Base-by-base conservation (phyloP, 768 basidiomycete genomes). In the Phylloporus sp. region DNA sequence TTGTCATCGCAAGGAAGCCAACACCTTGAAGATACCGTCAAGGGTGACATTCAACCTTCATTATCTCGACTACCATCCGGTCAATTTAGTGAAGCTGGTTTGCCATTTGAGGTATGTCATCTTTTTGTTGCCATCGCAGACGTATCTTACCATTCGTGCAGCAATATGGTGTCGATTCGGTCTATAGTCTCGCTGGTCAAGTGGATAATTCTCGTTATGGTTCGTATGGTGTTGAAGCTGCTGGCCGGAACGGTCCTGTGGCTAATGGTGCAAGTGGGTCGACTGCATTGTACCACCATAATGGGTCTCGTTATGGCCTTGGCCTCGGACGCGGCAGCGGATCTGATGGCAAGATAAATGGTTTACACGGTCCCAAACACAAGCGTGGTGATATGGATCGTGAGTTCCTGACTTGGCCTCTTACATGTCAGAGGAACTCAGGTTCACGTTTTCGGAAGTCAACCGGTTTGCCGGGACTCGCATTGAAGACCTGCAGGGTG, bases 391-490 rank as follows among this genome's bases (percentile, higher is more conserved):
- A 97, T 61, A 80, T 93, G 63, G 92, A 95, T 68, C 84, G 93
- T 60, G 85, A 91, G 78, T 93, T 80, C 85, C 32, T 35, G 24
- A 15, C 7, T 38, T 4, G 6, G 8, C 34, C 43, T 16, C 3
- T 28, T 34, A 15, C 23, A 6, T 27, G 51, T n/a, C 45, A 6
- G 9, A 46, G 24, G 27, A 40, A 46, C 31, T 44, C 35, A 39
- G 8, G 28, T 47, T 40, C 45, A 35, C 6, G 6, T 45, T 51
- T 20, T 41, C 16, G 18, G 2, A 15, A 94, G 94, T 95, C 71
- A 99, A 99, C 73, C 87, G 97, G 6, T 99, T 97, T 67, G 87
- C 95, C 27, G 95, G 95, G 7, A 95, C 93, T 27, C 85, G 94
- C 38, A 77, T 99, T 48, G 97, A 99, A 66, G 97, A 99, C 63